phyloP scores from a whole-genome alignment of 139 green algal species.

The Chlorella sp. region DNA sequence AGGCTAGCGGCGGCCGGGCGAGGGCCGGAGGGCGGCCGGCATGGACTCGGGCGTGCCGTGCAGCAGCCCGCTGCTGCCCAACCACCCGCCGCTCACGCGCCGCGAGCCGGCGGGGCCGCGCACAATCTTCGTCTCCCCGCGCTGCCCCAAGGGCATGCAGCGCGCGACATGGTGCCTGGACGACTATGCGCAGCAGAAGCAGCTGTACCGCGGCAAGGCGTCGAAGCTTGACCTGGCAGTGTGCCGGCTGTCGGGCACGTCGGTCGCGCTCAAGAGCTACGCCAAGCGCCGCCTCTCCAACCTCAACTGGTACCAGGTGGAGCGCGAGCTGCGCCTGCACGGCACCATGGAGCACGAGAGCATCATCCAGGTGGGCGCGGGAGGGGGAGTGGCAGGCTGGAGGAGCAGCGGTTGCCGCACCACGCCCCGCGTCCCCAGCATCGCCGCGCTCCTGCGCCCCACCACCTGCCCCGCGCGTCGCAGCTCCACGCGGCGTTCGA shows the following conservation, averaged over 20 bases:
- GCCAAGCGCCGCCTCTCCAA: constrained; percentile 65
- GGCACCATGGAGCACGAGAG: constrained; percentile 61
- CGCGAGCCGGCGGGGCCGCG: background rate
- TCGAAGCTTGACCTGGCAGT: constrained; percentile 67
- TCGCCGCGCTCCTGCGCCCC: too few relatives aligned
- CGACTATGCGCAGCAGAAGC: constrained; percentile 68
- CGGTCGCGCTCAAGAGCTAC: constrained; percentile 78
- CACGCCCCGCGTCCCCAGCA: too few relatives aligned
- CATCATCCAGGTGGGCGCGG: too few relatives aligned
- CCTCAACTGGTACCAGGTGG: constrained; percentile 76
- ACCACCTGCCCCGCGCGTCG: too few relatives aligned
- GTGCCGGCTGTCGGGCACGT: constrained; percentile 41
- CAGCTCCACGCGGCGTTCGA: constrained; percentile 78
- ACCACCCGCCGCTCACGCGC: constrained; percentile 12
- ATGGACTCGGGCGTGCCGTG: too few relatives aligned
- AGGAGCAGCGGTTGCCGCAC: too few relatives aligned
- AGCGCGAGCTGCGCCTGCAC: constrained; percentile 78
- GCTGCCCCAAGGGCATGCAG: constrained; percentile 1
- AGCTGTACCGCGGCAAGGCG: constrained; percentile 78
- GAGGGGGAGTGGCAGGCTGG: too few relatives aligned
- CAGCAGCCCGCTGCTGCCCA: constrained; percentile 5
- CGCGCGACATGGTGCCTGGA: constrained; percentile 46
- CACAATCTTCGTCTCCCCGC: constrained; percentile 3
- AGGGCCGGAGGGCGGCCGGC: too few relatives aligned
- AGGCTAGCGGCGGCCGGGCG: too few relatives aligned